Evolutionary conservation across 768 basidiomycete genomes (phyloP), one percentile per base, ranked within the genome.

Genomic region (Termitomyces sp.): DNA sequence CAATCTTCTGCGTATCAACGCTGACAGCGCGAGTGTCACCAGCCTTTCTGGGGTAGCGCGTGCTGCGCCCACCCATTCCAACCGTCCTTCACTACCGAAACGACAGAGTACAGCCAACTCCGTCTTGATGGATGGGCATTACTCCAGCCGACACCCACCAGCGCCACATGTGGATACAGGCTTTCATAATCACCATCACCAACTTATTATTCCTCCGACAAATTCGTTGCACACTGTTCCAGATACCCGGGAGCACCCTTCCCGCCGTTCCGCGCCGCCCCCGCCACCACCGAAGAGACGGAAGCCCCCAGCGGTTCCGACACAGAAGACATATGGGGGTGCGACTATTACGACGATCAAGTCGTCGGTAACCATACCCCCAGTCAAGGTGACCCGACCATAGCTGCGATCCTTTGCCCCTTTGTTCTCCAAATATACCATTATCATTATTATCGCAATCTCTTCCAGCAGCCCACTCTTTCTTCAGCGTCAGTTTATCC

Each of bases 271-370:
- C 4, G 78, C 87, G 2, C 84, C 88, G 0, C 83, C 88, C n/a
- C 78, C 83, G 10, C 85, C 87, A 19, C 85, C 87, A 19, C 78
- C 78, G 3, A 82, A 83, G 63, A 75, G 88, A 44, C 71, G 88
- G 63, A 87, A 87, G 61, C 83, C 88, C 1, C 88, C 89, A 34
- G 84, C 88, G 15, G 75, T 85, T 44, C 87, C 89, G 10, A 69
- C 77, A 1, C 74, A 72, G 30, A 73, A 66, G 47, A 77, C 76
- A 0, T 74, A 77, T 53, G 63, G 77, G 14, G 83, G 81, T 9
- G 78, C 76, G 21, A 81, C 79, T 35, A 83, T 88, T 34, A 83
- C 82, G 7, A 74, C 84, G 1, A 86, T 88, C 40, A 70, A 73
- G 59, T 75, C 77, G 3, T 78, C 78, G 8, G 71, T 68, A 17